Percentiles rank a stretch among this genome's conserved stretches.
phyloP scores from a whole-genome alignment of 805 yeast species.

The Myxozyma udenii region DNA sequence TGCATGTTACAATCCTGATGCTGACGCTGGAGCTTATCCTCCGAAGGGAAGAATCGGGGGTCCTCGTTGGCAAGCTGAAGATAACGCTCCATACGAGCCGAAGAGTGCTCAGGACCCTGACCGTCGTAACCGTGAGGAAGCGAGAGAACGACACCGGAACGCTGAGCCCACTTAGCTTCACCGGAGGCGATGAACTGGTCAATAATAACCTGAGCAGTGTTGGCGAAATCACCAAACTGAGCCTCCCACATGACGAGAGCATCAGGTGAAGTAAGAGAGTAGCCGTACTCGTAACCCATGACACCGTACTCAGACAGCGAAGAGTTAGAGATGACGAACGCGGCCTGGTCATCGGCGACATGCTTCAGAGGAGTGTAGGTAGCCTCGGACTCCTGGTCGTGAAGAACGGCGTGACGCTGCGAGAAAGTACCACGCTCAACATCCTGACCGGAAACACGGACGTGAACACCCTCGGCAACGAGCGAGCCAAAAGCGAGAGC shows the following conservation, averaged over 20 bases:
- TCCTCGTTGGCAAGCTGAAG: constrained; percentile 95
- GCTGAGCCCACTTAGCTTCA: constrained; percentile 98
- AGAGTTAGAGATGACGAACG: constrained; percentile 85
- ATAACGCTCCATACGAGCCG: constrained; percentile 96
- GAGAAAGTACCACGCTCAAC: constrained; percentile 99
- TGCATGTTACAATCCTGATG: constrained; percentile 99
- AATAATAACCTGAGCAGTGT: constrained; percentile 95
- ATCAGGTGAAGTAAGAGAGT: constrained; percentile 95
- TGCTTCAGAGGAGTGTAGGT: constrained; percentile 83
- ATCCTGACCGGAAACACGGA: constrained; percentile 98
- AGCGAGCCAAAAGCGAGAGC: constrained; percentile 96
- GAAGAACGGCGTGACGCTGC: constrained; percentile 97
- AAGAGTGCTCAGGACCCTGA: constrained; percentile 99
- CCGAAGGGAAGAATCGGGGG: constrained; percentile 87
- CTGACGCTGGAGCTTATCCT: constrained; percentile 87
- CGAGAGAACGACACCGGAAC: constrained; percentile 92
- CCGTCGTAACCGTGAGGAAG: constrained; percentile 99
- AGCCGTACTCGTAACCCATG: constrained; percentile 98
- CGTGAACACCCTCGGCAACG: constrained; percentile 88
- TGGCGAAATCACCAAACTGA: constrained; percentile 99
- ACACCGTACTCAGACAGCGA: constrained; percentile 98
- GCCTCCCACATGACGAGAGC: constrained; percentile 99
- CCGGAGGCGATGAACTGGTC: constrained; percentile 97
- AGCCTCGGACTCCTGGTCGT: constrained; percentile 85
- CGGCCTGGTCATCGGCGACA: constrained; percentile 76